Percentiles rank a stretch among this genome's conserved stretches.
Evolutionary conservation across 2,329 filamentous ascomycete genomes (phyloP).

Genomic region (Cladosporium sp.): DNA sequence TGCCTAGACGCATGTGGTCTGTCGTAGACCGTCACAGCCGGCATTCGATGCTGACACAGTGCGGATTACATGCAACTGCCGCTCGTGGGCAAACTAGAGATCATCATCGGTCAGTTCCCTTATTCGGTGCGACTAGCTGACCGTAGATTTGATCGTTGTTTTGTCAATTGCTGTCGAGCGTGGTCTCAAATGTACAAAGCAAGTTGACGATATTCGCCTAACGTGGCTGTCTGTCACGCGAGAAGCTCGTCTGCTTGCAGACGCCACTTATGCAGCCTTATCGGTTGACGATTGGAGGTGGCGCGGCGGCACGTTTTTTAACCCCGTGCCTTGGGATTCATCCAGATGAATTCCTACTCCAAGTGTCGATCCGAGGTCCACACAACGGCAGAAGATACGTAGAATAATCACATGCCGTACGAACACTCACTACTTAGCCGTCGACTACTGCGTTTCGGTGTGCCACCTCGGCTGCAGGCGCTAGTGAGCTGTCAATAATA

Average conservation of each 20-base stretch:
- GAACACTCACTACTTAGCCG: neutral
- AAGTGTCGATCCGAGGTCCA: neutral
- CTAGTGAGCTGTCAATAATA: neutral
- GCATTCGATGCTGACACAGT: no score
- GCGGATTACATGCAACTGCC: no score
- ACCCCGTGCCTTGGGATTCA: neutral
- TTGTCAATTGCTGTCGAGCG: no score
- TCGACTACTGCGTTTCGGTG: neutral
- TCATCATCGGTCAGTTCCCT: no score
- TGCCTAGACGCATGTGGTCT: no score
- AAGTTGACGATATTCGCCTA: neutral
- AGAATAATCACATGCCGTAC: neutral
- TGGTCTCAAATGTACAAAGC: no score
- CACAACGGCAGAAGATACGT: neutral
- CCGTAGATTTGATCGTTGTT: no score
- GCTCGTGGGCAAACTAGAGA: no score
- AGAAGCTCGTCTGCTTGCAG: neutral
- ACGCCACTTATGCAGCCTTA: conserved; percentile 13
- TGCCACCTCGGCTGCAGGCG: neutral
- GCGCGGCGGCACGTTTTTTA: neutral
- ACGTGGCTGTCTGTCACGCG: neutral
- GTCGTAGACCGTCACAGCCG: no score
- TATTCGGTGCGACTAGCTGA: no score
- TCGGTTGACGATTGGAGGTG: neutral
- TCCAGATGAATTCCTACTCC: neutral